Evolutionary conservation across 805 yeast genomes (phyloP).

Genomic region (Zygoascus flipseniorum): DNA sequence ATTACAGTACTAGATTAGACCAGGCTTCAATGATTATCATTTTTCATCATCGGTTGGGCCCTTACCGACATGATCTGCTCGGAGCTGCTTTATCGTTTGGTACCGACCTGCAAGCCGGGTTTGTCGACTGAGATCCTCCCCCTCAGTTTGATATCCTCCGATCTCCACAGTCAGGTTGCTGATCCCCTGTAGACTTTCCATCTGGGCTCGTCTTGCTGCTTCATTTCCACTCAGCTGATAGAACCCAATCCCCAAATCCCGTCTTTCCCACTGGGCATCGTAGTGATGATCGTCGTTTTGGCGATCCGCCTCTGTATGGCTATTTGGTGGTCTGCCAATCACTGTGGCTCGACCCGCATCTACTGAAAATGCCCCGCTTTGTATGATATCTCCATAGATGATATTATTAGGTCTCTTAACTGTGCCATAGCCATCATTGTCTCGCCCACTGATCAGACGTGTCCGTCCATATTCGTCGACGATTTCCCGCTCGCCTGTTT

Average conservation of each 20-base stretch:
- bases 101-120: not conserved
- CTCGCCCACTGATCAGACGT: constrained; percentile 10
- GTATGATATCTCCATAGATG: constrained; percentile 16
- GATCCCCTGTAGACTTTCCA: constrained; percentile 11
- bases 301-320: not conserved
- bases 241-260: constrained; percentile 20
- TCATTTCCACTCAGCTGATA: constrained; percentile 15
- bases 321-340: not conserved
- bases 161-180: not conserved
- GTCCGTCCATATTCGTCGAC: constrained; percentile 21
- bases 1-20: too few relatives aligned
- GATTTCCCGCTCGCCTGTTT: constrained; percentile 10
- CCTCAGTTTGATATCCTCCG: not conserved
- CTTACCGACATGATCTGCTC: not conserved
- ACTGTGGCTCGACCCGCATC: not conserved
- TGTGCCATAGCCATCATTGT: not conserved
- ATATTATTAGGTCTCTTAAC: constrained; percentile 7
- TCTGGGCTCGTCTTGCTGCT: constrained; percentile 11
- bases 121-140: not conserved
- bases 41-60: not conserved
- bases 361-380: constrained; percentile 14
- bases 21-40: too few relatives aligned
- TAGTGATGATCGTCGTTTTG: constrained; percentile 11
- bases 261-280: constrained; percentile 19
- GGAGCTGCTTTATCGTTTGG: not conserved